A percentile compares a stretch with the other conserved stretches of the same genome.
These are phyloP conservation scores for Drechslerella dactyloides DNA, from an alignment of 2,329 filamentous ascomycete species.

Conservation along the genomic window DNA sequence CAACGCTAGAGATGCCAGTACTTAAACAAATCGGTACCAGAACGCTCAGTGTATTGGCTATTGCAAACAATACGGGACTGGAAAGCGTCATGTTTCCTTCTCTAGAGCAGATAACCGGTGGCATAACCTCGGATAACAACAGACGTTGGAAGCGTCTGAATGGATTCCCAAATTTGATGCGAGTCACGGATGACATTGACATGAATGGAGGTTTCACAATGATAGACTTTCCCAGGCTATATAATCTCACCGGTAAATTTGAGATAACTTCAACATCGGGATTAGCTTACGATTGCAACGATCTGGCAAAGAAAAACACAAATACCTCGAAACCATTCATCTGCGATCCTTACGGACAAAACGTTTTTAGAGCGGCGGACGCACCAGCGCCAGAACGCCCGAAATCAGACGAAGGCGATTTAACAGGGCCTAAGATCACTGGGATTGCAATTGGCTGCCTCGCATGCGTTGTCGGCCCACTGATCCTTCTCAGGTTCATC, in stretches of 20 bases:
- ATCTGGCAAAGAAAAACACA: constrained; percentile 35
- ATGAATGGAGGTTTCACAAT: constrained; percentile 35
- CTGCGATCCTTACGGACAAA: constrained; percentile 41
- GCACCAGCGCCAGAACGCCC: constrained; percentile 5
- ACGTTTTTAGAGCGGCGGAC: constrained; percentile 37
- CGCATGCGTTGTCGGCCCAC: constrained; percentile 33
- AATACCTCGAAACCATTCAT: constrained; percentile 47
- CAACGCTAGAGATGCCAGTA: constrained; percentile 20
- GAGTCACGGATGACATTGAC: constrained; percentile 38
- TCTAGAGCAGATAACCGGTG: constrained; percentile 33
- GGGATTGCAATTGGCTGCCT: constrained; percentile 48
- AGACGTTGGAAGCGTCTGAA: constrained; percentile 34
- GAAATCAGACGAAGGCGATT: background rate
- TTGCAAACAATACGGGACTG: constrained; percentile 37
- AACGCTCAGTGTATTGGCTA: constrained; percentile 41
- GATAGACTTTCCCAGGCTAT: constrained; percentile 36
- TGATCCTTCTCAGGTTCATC: constrained; percentile 43
- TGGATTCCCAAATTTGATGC: constrained; percentile 33
- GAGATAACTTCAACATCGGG: constrained; percentile 22
- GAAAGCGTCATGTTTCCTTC: constrained; percentile 28
- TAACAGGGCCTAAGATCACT: constrained; percentile 47
- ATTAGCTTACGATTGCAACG: constrained; percentile 23
- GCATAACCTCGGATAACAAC: constrained; percentile 37
- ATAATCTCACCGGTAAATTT: constrained; percentile 48
- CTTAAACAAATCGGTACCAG: constrained; percentile 35